Evolutionary conservation across 2,329 filamentous ascomycete genomes (phyloP).

Genomic region (Cryphonectria carpinicola): DNA sequence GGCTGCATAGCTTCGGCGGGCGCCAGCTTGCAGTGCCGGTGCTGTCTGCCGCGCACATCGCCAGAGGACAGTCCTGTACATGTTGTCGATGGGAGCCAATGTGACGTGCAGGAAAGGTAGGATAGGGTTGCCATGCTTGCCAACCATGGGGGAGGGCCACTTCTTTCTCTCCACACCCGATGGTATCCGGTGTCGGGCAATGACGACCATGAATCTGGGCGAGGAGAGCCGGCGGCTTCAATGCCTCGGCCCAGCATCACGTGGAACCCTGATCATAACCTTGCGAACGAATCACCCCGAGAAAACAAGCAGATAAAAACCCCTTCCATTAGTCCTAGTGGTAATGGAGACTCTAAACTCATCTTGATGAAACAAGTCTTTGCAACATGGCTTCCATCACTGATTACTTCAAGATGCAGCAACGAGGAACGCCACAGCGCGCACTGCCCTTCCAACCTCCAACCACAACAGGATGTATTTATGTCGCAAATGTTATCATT

Average conservation of each 20-base stretch:
- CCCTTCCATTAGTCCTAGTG: background rate
- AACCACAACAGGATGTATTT: background rate
- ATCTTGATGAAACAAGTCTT: background rate
- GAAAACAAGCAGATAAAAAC: background rate
- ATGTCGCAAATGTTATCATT: background rate
- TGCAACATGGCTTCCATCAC: background rate
- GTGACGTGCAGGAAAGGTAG: background rate
- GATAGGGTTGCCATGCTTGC: background rate
- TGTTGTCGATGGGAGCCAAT: conserved; percentile 11
- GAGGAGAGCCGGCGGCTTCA: background rate
- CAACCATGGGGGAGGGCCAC: background rate
- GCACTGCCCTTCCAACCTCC: background rate
- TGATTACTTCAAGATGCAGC: background rate
- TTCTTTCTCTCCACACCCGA: background rate
- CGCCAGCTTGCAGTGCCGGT: conserved; percentile 21
- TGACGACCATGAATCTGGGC: conserved; percentile 17
- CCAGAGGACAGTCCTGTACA: conserved; percentile 25
- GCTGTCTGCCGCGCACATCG: conserved; percentile 25
- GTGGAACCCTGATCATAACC: conserved; percentile 3
- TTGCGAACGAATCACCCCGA: too few relatives aligned
- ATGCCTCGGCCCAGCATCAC: conserved; percentile 12
- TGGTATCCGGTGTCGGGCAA: conserved; percentile 14
- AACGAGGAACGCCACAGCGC: background rate
- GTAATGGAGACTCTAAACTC: background rate
- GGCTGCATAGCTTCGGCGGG: conserved; percentile 30